These are phyloP conservation scores for Populus tomentosa DNA, from an alignment of 441 rosid genomes.

Conservation along the genomic window DNA sequence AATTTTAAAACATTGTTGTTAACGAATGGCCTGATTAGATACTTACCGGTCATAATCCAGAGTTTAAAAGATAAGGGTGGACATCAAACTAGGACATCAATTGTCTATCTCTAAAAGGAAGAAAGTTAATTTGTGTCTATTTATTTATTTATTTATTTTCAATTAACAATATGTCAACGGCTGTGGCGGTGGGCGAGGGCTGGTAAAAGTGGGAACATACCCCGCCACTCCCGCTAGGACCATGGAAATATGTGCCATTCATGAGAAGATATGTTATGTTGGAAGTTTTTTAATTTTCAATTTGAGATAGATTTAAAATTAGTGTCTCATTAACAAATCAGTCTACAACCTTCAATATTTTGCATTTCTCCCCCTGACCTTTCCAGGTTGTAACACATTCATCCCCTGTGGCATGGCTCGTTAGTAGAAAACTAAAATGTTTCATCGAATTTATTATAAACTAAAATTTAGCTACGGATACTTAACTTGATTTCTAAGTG, in stretches of 20 bases:
- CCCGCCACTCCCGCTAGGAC: constrained; percentile 45
- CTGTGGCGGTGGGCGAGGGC: constrained; percentile 14
- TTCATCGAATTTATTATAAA: too few relatives aligned
- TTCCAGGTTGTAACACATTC: too few relatives aligned
- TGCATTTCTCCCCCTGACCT: too few relatives aligned
- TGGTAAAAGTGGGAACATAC: constrained; percentile 32
- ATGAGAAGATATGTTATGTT: background rate
- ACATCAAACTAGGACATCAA: constrained; percentile 13
- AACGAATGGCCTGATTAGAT: background rate
- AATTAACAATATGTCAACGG: background rate
- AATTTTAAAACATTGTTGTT: too few relatives aligned
- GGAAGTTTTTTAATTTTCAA: background rate
- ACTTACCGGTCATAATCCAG: background rate
- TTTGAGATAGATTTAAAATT: too few relatives aligned
- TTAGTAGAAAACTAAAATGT: too few relatives aligned
- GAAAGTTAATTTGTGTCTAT: background rate
- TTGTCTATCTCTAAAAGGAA: constrained; percentile 21
- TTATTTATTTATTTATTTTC: background rate
- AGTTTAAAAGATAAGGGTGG: background rate
- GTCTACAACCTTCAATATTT: too few relatives aligned
- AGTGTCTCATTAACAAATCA: too few relatives aligned
- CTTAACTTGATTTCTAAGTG: too few relatives aligned
- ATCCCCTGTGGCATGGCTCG: too few relatives aligned
- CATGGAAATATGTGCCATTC: constrained; percentile 24
- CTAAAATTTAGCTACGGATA: too few relatives aligned